These are phyloP conservation scores for Marasmius tenuissimus DNA, from an alignment of 1,284 basidiomycete genomes.

Conservation along the genomic window DNA sequence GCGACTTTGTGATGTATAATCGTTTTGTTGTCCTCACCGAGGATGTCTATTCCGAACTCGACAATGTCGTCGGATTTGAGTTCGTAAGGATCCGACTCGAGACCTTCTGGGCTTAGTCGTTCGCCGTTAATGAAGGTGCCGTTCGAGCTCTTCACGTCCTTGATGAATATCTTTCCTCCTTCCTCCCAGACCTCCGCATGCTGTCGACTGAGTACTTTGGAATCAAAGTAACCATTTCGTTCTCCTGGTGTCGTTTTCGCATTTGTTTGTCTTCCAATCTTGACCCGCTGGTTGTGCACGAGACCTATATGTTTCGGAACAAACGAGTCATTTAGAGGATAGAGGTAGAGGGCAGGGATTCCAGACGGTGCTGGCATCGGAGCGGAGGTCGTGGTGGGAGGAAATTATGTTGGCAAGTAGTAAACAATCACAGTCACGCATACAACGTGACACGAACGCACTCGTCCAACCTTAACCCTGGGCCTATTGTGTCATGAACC, in stretches of 20 bases:
- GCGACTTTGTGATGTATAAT: conserved; percentile 99
- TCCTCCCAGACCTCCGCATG: conserved; percentile 99
- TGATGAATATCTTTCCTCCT: conserved; percentile 92
- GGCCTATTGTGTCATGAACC: neutral
- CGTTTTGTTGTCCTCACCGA: conserved; percentile 97
- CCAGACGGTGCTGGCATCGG: conserved; percentile 42
- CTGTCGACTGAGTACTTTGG: conserved; percentile 92
- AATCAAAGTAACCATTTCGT: conserved; percentile 96
- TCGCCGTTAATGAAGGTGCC: conserved; percentile 99
- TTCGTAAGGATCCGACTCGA: conserved; percentile 93
- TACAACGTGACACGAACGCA: neutral
- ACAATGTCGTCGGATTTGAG: conserved; percentile 91
- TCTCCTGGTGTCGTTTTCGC: conserved; percentile 94
- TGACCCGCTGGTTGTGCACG: conserved; percentile 69
- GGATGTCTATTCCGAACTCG: conserved; percentile 99
- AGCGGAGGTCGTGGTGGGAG: neutral
- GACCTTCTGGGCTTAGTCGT: conserved; percentile 85
- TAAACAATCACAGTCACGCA: neutral
- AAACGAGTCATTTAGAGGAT: conserved; percentile 96
- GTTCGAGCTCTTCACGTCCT: conserved; percentile 97
- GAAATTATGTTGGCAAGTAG: neutral
- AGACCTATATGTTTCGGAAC: conserved; percentile 95
- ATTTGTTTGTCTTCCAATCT: conserved; percentile 98
- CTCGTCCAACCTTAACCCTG: too few species aligned
- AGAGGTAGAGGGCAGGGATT: conserved; percentile 83